These are phyloP conservation scores for Bromus sterilis DNA, from an alignment of 176 grass and related monocot species.

Conservation along the genomic window DNA sequence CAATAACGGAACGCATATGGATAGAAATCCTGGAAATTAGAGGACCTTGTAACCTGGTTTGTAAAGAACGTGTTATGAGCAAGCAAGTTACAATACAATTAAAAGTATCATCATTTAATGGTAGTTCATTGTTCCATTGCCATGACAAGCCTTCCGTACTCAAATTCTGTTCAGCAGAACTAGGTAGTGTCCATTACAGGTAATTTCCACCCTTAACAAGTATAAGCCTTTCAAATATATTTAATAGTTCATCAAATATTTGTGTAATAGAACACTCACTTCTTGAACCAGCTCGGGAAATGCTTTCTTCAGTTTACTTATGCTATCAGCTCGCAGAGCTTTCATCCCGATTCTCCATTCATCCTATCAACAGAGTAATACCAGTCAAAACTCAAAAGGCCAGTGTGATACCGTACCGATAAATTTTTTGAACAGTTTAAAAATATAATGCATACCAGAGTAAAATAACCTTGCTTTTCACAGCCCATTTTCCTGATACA, in stretches of 20 bases:
- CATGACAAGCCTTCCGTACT: neutral
- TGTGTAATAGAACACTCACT: constrained; percentile 41
- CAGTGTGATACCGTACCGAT: neutral
- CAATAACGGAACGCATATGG: constrained; percentile 91
- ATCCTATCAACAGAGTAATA: constrained; percentile 45
- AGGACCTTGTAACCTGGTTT: constrained; percentile 76
- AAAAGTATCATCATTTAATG: neutral
- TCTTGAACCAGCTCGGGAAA: constrained; percentile 90
- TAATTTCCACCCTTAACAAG: neutral
- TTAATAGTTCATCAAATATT: neutral
- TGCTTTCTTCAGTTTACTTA: constrained; percentile 91
- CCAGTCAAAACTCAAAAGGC: constrained; percentile 17
- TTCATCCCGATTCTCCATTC: constrained; percentile 93
- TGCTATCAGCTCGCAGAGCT: constrained; percentile 81
- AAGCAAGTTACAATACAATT: neutral
- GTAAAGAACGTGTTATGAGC: constrained; percentile 9
- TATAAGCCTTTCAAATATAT: constrained; percentile 26
- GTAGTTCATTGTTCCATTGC: neutral
- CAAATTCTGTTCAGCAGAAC: constrained; percentile 4
- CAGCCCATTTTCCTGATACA: constrained; percentile 90
- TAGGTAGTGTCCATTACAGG: neutral
- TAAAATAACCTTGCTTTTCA: constrained; percentile 95
- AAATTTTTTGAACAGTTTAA: neutral
- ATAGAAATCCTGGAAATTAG: constrained; percentile 92
- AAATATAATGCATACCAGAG: constrained; percentile 61